These are phyloP conservation scores for Pyrrhoderma lamaoense DNA, from an alignment of 1,284 basidiomycete genomes.

Conservation along the genomic window DNA sequence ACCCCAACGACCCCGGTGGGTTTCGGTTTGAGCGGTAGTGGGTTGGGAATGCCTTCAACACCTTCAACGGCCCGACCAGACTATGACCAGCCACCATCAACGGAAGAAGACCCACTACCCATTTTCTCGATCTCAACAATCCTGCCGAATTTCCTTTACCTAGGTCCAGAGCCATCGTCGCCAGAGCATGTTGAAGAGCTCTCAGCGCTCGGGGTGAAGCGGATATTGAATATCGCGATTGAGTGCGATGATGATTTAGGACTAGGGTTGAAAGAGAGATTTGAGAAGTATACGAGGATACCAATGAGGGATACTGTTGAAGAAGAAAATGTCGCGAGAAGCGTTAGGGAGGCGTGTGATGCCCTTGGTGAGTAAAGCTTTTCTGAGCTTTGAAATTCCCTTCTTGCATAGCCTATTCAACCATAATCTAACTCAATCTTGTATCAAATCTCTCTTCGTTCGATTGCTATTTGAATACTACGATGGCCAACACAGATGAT, in stretches of 20 bases:
- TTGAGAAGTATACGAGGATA: constrained; percentile 79
- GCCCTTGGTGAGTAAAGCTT: constrained; percentile 62
- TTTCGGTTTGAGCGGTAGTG: constrained; percentile 5
- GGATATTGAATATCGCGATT: constrained; percentile 86
- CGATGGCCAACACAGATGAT: constrained; percentile 54
- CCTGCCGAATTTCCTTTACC: constrained; percentile 82
- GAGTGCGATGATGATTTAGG: constrained; percentile 86
- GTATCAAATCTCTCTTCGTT: neutral
- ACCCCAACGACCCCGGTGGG: constrained; percentile 42
- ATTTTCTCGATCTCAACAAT: constrained; percentile 80
- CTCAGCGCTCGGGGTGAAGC: constrained; percentile 67
- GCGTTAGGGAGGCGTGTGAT: constrained; percentile 78
- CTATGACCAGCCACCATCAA: constrained; percentile 41
- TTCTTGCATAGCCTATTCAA: too few relatives aligned
- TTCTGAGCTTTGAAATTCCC: too few relatives aligned
- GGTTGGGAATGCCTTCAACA: constrained; percentile 14
- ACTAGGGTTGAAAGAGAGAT: constrained; percentile 54
- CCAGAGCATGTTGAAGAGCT: constrained; percentile 72
- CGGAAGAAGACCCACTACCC: constrained; percentile 43
- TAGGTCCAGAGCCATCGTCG: constrained; percentile 82
- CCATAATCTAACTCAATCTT: neutral
- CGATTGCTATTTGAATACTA: neutral
- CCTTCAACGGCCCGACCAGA: constrained; percentile 55
- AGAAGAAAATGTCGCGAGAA: constrained; percentile 81
- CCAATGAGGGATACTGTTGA: constrained; percentile 95